Percentiles rank a stretch among this genome's conserved stretches.
phyloP scores from a whole-genome alignment of 2,329 filamentous ascomycete species.

The Myriosclerotinia curreyana region DNA sequence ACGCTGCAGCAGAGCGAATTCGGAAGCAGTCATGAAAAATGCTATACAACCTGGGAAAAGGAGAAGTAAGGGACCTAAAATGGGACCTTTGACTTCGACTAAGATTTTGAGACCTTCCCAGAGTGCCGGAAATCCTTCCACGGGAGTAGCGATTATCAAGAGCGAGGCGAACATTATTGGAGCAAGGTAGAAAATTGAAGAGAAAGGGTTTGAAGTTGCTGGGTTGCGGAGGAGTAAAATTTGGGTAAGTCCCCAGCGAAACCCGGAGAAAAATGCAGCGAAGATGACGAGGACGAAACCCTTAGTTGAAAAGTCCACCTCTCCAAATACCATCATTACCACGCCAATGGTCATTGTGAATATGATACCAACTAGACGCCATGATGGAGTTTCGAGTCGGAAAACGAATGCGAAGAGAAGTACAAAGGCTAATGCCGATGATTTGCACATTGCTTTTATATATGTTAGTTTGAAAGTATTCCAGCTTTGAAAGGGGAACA shows the following conservation, averaged over 20 bases:
- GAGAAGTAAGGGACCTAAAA: conserved; percentile 68
- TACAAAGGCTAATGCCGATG: conserved; percentile 90
- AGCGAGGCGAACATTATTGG: conserved; percentile 92
- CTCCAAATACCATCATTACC: conserved; percentile 96
- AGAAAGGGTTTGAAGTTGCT: conserved; percentile 93
- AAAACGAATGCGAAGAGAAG: conserved; percentile 94
- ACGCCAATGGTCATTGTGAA: conserved; percentile 88
- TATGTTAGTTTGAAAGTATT: conserved; percentile 23
- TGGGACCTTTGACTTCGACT: conserved; percentile 61
- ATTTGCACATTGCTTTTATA: conserved; percentile 87
- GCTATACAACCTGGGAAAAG: conserved; percentile 88
- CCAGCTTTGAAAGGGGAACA: conserved; percentile 36
- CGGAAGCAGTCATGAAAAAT: conserved; percentile 93
- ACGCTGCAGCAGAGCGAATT: conserved; percentile 91
- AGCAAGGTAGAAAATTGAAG: conserved; percentile 95
- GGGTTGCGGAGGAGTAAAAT: conserved; percentile 91
- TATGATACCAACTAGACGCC: conserved; percentile 83
- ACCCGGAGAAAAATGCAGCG: conserved; percentile 91
- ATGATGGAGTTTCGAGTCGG: conserved; percentile 81
- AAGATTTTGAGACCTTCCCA: conserved; percentile 63
- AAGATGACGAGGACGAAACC: conserved; percentile 92
- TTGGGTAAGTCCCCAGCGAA: conserved; percentile 97
- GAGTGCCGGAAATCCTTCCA: conserved; percentile 74
- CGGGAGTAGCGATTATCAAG: conserved; percentile 74
- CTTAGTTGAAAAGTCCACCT: conserved; percentile 80